Base-by-base conservation (phyloP, 495 filamentous ascomycete species). In the Neurospora tetrasperma region DNA sequence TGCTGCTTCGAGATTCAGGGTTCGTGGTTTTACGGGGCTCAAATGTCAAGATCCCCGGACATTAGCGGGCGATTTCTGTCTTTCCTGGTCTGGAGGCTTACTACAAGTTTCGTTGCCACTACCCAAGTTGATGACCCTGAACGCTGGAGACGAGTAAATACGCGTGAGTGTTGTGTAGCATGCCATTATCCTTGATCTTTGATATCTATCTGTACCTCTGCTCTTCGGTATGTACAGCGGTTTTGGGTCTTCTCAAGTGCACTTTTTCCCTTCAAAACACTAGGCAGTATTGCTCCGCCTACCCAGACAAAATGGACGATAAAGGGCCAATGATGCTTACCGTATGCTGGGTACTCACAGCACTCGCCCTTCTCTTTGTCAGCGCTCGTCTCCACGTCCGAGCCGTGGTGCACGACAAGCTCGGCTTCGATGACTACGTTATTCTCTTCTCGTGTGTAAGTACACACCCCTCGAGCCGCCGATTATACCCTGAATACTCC, bases 381-480 rank as follows among this genome's bases (percentile, higher is more conserved):
- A 54, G 44, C 7, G 77, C n/a, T 42, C 66, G 77, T 23, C 69
- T 77, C 44, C 77, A 76, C 70, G 74, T 74, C 42, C 69, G 76
- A 42, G 5, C 73, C 3, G 48, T 79, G 12, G 73, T 74, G 8
- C 5, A 73, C 4, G 39, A 62, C 12, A 73, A 69, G 46, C 68
- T 79, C 5, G 73, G 27, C 16, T 10, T 70, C 46, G 77, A 77
- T 39, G 74, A 75, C 39, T 69, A 40, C 31, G 43, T 75, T 38
- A 62, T 74, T 48, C 66, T 75, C 14, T 23, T 59, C n/a, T 75
- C 70, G 31, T 66, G 54, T 66, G 54, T 66, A 16, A 3, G 54
- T 18, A 66, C 31, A 23, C 6, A 62, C 23, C 12, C 23, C 23
- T 5, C 20, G 6, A 23, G 23, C 46, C 10, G 12, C n/a, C n/a